A percentile compares a stretch with the other conserved stretches of the same genome.
These are phyloP conservation scores for Xylaria nigripes DNA, from an alignment of 495 filamentous ascomycete species.

Conservation along the genomic window DNA sequence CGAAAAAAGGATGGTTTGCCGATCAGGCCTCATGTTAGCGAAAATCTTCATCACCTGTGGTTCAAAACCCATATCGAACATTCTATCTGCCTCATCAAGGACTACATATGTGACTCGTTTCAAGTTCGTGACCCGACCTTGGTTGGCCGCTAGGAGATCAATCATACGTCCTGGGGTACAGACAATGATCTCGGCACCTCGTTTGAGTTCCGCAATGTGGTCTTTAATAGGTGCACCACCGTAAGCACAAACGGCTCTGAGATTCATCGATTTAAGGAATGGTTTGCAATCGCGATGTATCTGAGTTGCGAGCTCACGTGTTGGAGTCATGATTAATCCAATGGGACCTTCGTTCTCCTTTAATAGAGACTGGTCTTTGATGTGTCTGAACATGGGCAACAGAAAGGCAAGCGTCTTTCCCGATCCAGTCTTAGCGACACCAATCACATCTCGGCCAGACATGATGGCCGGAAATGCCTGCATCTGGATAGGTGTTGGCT, in stretches of 20 bases:
- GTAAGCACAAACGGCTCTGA: constrained; percentile 92
- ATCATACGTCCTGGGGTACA: constrained; percentile 97
- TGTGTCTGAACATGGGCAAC: constrained; percentile 94
- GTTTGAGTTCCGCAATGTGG: constrained; percentile 92
- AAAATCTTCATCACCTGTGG: constrained; percentile 97
- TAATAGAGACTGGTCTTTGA: constrained; percentile 86
- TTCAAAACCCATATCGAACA: constrained; percentile 99
- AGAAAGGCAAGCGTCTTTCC: constrained; percentile 96
- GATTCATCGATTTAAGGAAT: constrained; percentile 78
- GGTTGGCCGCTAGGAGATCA: constrained; percentile 86
- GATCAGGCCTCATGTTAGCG: constrained; percentile 78
- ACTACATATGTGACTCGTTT: constrained; percentile 85
- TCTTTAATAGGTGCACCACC: constrained; percentile 96
- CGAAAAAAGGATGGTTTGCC: constrained; percentile 91
- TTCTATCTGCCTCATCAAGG: constrained; percentile 94
- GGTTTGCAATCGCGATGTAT: constrained; percentile 92
- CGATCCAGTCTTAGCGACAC: constrained; percentile 97
- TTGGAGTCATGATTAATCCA: constrained; percentile 84
- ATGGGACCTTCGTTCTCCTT: constrained; percentile 81
- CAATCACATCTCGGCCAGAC: constrained; percentile 93
- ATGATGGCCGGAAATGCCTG: constrained; percentile 93
- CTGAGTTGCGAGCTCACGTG: constrained; percentile 88
- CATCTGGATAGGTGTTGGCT: constrained; percentile 85
- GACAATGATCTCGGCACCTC: constrained; percentile 89
- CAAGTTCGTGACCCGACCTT: constrained; percentile 84